Base-by-base conservation (phyloP, 768 basidiomycete genomes). In the Serendipita indica region DNA sequence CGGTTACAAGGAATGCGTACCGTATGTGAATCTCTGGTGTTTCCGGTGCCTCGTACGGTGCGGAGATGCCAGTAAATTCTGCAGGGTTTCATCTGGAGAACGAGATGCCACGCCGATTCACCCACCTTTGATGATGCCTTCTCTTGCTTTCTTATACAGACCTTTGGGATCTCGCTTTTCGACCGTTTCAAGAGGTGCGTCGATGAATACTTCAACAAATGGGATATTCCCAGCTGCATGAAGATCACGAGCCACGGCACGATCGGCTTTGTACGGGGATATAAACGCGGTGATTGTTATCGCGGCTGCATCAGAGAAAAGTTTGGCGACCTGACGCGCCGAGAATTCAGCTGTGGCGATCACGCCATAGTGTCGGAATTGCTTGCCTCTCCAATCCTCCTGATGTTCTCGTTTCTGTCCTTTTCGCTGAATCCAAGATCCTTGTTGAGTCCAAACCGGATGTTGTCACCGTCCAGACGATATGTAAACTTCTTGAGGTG, bases 1-100 rank as follows among this genome's bases (percentile, higher is more conserved):
- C 18, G 16, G 6, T 2, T 7, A 43, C 18, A n/a, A 6, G 5
- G 7, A n/a, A n/a, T n/a, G 32, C 22, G n/a, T 25, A 54, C 49
- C 49, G 3, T 70, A 99, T 86, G 73, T 93, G 91, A 61, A 99
- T 79, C 71, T 98, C 96, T 39, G 96, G 84, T 13, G 72, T 72
- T 59, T 76, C 75, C 16, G 96, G 96, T 3, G 82, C 79, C 71
- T 98, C 96, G 70, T 98, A 98, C 16, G 96, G 96, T 3, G 96
- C 90, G 20, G 91, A 93, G 68, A 98, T 86, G 4, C 96, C 96
- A 46, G 96, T 98, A 72, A 99, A 99, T 58, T 98, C 96, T 98
- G 66, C 2, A 54, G 49, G 2, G 41, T n/a, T 18, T 7, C n/a
- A n/a, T 54, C n/a, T 7, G 30, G 16, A 20, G 10, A 16, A n/a